These are phyloP conservation scores for Fusarium sp. DNA, from an alignment of 2,329 filamentous ascomycete genomes.

Conservation along the genomic window DNA sequence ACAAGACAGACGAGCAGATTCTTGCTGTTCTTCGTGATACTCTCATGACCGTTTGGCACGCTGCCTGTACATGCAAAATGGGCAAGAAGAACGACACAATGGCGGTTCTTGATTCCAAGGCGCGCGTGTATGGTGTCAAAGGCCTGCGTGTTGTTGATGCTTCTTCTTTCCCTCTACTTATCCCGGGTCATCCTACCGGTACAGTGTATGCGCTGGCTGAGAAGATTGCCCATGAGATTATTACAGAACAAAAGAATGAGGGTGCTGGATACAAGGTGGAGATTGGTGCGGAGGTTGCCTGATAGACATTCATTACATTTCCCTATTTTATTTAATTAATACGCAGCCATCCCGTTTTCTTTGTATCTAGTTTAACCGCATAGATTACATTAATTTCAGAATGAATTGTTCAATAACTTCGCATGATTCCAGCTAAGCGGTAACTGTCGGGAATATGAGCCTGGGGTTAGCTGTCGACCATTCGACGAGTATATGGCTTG, in stretches of 20 bases:
- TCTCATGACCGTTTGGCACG: conserved; percentile 44
- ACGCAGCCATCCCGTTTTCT: not conserved
- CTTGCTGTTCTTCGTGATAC: conserved; percentile 50
- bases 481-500: too few relatives aligned
- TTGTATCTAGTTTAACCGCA: not conserved
- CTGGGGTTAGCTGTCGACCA: too few relatives aligned
- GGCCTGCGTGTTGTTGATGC: conserved; percentile 34
- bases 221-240: conserved; percentile 39
- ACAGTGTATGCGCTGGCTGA: conserved; percentile 36
- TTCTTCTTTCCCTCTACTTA: conserved; percentile 28
- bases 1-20: conserved; percentile 58
- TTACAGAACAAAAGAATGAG: conserved; percentile 2
- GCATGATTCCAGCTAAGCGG: too few relatives aligned
- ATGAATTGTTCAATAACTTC: too few relatives aligned
- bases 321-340: not conserved
- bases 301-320: not conserved
- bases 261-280: not conserved
- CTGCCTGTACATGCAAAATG: conserved; percentile 43
- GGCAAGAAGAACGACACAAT: conserved; percentile 32
- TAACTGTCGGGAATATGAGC: too few relatives aligned
- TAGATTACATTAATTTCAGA: not conserved
- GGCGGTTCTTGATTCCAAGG: conserved; percentile 38
- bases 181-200: conserved; percentile 37
- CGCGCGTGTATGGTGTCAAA: conserved; percentile 37
- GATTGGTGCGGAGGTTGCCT: not conserved